A percentile compares a stretch with the other conserved stretches of the same genome.
Evolutionary conservation across 2,329 filamentous ascomycete species (phyloP).

Genomic region (Aspergillus tamarii): DNA sequence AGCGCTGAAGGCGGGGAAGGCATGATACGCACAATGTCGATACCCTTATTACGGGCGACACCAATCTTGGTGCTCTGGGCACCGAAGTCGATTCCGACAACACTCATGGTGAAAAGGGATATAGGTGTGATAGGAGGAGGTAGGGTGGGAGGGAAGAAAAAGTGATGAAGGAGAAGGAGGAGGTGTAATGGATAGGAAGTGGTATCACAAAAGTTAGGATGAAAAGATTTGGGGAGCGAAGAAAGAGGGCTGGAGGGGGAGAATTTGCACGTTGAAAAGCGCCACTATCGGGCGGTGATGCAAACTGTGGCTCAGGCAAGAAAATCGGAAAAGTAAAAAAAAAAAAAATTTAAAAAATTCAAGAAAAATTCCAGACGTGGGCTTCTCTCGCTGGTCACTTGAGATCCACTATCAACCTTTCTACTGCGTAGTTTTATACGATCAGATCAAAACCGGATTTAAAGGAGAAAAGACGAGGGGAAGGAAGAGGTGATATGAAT

Average conservation of each 20-base stretch:
- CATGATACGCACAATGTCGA: slow-evolving; percentile 84
- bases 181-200: slow-evolving; percentile 16
- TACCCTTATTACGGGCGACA: slow-evolving; percentile 96
- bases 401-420: not conserved
- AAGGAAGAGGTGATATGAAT: not conserved
- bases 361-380: slow-evolving; percentile 19
- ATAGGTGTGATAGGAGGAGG: slow-evolving; percentile 22
- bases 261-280: slow-evolving; percentile 44
- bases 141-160: slow-evolving; percentile 22
- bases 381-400: slow-evolving; percentile 23
- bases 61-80: slow-evolving; percentile 96
- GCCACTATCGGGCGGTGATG: slow-evolving; percentile 38
- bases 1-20: slow-evolving; percentile 21
- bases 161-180: slow-evolving; percentile 26
- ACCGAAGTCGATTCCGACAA: slow-evolving; percentile 88
- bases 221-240: slow-evolving; percentile 4
- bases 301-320: not conserved
- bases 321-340: not conserved
- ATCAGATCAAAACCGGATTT: not conserved
- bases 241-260: slow-evolving; percentile 33
- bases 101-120: slow-evolving; percentile 55
- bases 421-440: too few species aligned
- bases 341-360: slow-evolving; percentile 6
- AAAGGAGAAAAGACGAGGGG: not conserved
- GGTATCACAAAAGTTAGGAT: slow-evolving; percentile 11